Evolutionary conservation across 2,329 filamentous ascomycete species (phyloP).

Genomic region (Sarocladium kiliense): DNA sequence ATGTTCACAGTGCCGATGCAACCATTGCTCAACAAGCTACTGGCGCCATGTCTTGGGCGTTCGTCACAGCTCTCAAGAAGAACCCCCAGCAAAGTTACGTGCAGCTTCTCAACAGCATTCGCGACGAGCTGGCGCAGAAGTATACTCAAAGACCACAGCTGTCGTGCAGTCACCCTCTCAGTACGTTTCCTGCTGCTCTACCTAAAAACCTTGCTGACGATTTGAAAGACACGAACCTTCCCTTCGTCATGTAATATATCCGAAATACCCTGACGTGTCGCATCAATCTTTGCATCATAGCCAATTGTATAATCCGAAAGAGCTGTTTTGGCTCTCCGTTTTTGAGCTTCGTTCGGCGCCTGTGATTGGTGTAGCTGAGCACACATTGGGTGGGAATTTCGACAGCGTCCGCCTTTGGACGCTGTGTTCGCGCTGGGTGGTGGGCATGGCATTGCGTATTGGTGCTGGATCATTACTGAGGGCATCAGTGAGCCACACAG

Average conservation of each 20-base stretch:
- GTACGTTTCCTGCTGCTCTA: conserved; percentile 47
- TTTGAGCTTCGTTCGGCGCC: background rate
- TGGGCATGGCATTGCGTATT: no score
- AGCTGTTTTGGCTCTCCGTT: background rate
- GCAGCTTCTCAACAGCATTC: conserved; percentile 90
- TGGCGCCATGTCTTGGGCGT: conserved; percentile 97
- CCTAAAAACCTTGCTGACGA: conserved; percentile 6
- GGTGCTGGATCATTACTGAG: no score
- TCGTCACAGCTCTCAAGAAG: conserved; percentile 88
- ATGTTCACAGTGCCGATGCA: conserved; percentile 71
- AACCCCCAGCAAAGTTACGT: conserved; percentile 98
- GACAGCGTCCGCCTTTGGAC: no score
- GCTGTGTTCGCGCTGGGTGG: no score
- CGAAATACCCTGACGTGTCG: conserved; percentile 10
- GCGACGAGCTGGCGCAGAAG: conserved; percentile 81
- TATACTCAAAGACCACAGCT: conserved; percentile 95
- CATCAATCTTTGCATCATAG: conserved; percentile 1
- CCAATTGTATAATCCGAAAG: background rate
- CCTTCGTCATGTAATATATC: conserved; percentile 54
- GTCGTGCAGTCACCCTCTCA: conserved; percentile 92
- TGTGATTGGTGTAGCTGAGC: no score
- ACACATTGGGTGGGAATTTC: no score
- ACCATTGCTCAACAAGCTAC: conserved; percentile 86
- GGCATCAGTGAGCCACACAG: no score
- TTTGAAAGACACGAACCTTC: conserved; percentile 51